Evolutionary conservation across 1,284 basidiomycete genomes (phyloP).

Genomic region (Prillingera fragicola): DNA sequence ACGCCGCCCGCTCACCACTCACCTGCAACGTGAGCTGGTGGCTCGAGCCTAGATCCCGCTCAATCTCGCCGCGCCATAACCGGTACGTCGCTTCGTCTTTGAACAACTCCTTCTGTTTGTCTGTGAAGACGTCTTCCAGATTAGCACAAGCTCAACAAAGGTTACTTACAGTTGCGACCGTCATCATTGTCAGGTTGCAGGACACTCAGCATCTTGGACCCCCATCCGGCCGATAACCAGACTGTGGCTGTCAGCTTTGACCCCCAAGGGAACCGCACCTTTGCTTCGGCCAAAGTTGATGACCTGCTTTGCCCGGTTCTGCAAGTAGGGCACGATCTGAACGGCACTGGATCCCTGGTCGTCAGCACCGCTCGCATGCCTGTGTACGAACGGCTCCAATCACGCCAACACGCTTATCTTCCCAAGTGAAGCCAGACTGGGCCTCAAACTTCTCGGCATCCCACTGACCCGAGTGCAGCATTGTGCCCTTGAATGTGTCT

Average conservation of each 20-base stretch:
- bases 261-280: not conserved
- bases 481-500: constrained; percentile 22
- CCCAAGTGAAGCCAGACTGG: constrained; percentile 5
- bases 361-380: constrained; percentile 5
- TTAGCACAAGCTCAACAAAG: not conserved
- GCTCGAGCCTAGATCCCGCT: constrained; percentile 12
- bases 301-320: constrained; percentile 20
- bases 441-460: not conserved
- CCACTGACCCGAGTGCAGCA: constrained; percentile 31
- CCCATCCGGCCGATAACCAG: constrained; percentile 27
- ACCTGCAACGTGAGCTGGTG: constrained; percentile 12
- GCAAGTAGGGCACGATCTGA: constrained; percentile 23
- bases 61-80: constrained; percentile 20
- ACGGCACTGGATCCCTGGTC: constrained; percentile 19
- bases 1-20: constrained; percentile 17
- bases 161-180: constrained; percentile 7
- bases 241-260: constrained; percentile 9
- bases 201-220: constrained; percentile 13
- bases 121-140: constrained; percentile 18
- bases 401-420: constrained; percentile 15
- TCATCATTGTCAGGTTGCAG: constrained; percentile 1
- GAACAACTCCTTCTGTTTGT: constrained; percentile 17
- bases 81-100: constrained; percentile 18
- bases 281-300: constrained; percentile 23
- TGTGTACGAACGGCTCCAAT: too few relatives aligned